Conservation (phyloP, 179 eudicot species). For the Spinacia oleracea region DNA sequence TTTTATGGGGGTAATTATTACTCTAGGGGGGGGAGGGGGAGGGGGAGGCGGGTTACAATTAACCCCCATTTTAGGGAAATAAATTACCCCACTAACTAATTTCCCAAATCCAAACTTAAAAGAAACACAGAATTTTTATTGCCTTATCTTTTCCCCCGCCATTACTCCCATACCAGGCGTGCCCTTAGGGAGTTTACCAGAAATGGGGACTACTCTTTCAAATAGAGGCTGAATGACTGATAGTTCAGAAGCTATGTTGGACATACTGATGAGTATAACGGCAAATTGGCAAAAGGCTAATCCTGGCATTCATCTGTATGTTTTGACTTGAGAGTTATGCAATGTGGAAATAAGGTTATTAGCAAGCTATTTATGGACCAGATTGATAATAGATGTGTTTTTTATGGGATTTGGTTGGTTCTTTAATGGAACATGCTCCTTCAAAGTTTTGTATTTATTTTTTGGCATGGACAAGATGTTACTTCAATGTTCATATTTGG, state of each 20-base stretch:
- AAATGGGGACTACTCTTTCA: background rate
- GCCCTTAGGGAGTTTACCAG: too few species aligned
- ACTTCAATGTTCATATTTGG: background rate
- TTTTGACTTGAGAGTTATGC: background rate
- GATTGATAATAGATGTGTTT: background rate
- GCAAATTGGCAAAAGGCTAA: background rate
- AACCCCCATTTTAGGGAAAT: too few species aligned
- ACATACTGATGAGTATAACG: background rate
- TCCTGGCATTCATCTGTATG: background rate
- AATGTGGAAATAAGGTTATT: background rate
- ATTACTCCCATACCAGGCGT: too few species aligned
- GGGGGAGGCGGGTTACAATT: too few species aligned
- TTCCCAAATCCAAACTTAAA: too few species aligned
- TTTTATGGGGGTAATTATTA: too few species aligned
- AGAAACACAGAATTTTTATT: too few species aligned
- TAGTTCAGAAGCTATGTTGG: background rate
- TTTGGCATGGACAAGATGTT: background rate
- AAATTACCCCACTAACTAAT: too few species aligned
- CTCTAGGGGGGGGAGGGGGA: too few species aligned
- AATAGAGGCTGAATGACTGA: background rate
- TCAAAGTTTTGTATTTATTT: background rate
- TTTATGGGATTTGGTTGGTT: background rate
- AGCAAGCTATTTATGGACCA: background rate
- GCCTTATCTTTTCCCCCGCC: too few species aligned
- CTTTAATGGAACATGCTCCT: background rate